Evolutionary conservation across 2,329 filamentous ascomycete genomes (phyloP), one percentile per base, ranked within the genome.

Genomic region (Gnomoniopsis sp.): DNA sequence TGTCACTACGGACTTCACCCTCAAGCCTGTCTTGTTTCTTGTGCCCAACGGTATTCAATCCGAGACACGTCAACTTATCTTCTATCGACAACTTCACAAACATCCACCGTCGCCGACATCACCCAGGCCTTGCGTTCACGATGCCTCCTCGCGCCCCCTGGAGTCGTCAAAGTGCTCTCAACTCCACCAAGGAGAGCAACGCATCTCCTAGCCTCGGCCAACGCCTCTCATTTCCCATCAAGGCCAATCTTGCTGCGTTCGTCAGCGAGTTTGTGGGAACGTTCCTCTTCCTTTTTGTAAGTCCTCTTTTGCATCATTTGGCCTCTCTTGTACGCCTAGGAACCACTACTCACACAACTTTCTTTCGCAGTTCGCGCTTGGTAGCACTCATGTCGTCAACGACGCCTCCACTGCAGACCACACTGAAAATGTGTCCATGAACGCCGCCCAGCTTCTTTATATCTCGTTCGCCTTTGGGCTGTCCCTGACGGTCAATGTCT

Each of bases 241-340:
- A 65, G 57, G 76, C 77, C 55, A 67, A 74, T 23, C 56, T 75
- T 14, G 70, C 78, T 47, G 73, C 78, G n/a, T 67, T 75, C 36
- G 61, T 79, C 22, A 78, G 76, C 58, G 80, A 82, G 69, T 80
- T 83, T 50, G 75, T 77, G 62, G 80, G 80, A 56, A 82, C 80
- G 1, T 81, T 82, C 62, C 73, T 82, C 68, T 83, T 82, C 67
- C 72, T 83, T 0, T 75, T 81, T 41, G 60, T 62, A 33, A 36
- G 60, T 50, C 70, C 77, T 55, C 64, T 15, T 19, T 6, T 10
- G 2, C 4, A 36, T 10, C 1, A 12, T 11, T 1, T 23, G 19
- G 2, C 15, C 17, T 36, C 15, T 21, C 21, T 4, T 12, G 17
- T 22, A 12, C 23, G 19, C 33, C 43, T 3, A n/a, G 12, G 3